Conservation (phyloP, 192 early-diverging fungal genomes). For the Entomortierella lignicola region DNA sequence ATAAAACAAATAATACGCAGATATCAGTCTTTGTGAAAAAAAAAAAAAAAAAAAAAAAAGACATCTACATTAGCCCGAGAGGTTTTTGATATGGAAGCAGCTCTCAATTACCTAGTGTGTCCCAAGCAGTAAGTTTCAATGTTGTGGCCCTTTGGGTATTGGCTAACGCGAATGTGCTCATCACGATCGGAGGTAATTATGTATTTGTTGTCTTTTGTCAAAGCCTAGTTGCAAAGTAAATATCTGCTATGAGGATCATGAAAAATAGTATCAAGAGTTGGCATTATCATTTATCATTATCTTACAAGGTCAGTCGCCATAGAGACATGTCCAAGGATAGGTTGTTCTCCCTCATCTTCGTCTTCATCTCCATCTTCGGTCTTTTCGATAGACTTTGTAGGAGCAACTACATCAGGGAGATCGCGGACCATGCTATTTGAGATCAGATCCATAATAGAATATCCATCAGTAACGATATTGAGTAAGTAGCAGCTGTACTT, state of each 20-base stretch:
- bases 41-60: not conserved
- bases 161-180: slow-evolving; percentile 96
- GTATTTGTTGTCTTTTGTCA: slow-evolving; percentile 72
- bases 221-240: slow-evolving; percentile 45
- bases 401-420: slow-evolving; percentile 30
- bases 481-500: too few relatives aligned
- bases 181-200: slow-evolving; percentile 96
- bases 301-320: slow-evolving; percentile 89
- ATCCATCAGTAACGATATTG: not conserved
- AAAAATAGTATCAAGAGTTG: not conserved
- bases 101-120: slow-evolving; percentile 77
- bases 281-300: not conserved
- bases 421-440: slow-evolving; percentile 35
- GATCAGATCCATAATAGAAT: not conserved
- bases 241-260: not conserved
- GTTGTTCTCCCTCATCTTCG: slow-evolving; percentile 52
- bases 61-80: not conserved
- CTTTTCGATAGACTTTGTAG: slow-evolving; percentile 37
- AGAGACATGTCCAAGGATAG: slow-evolving; percentile 92
- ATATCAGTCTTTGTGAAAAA: not conserved
- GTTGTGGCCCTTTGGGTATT: slow-evolving; percentile 89
- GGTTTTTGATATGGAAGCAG: not conserved
- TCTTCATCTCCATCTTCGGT: slow-evolving; percentile 46
- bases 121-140: slow-evolving; percentile 93
- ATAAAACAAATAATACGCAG: not conserved